Percentiles rank a stretch among this genome's conserved stretches.
Evolutionary conservation across 2,329 filamentous ascomycete species (phyloP).

Genomic region (Venturia oleaginea): DNA sequence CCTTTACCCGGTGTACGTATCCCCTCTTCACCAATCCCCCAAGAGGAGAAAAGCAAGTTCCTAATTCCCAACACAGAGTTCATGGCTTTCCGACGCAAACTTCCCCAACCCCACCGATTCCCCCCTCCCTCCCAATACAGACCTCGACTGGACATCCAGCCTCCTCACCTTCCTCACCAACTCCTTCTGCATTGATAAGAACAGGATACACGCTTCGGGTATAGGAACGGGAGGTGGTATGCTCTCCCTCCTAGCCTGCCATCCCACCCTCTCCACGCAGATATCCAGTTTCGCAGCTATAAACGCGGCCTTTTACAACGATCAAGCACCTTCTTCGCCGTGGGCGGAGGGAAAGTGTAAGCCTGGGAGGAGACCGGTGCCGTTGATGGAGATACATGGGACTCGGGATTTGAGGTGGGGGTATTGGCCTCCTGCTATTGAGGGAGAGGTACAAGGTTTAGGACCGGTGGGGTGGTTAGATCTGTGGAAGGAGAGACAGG

Average conservation of each 20-base stretch:
- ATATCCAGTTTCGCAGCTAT: constrained; percentile 6
- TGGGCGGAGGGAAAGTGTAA: not conserved
- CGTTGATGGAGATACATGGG: constrained; percentile 10
- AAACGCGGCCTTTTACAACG: not conserved
- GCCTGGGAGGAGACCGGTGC: not conserved
- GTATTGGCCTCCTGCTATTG: not conserved
- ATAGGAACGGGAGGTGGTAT: constrained; percentile 12
- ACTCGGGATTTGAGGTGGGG: not conserved
- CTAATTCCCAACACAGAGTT: not conserved
- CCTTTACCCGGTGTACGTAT: not conserved
- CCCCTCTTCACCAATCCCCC: not conserved
- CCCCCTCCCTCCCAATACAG: not conserved
- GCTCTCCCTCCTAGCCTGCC: constrained; percentile 10
- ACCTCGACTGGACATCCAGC: not conserved
- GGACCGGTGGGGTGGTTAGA: constrained; percentile 1
- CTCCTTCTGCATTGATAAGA: constrained; percentile 11
- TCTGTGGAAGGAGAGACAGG: not conserved
- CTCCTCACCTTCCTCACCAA: constrained; percentile 1
- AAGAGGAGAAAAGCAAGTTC: not conserved
- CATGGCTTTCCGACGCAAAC: constrained; percentile 1
- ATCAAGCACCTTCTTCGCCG: not conserved
- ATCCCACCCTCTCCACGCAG: not conserved
- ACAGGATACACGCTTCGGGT: constrained; percentile 9
- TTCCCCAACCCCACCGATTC: not conserved
- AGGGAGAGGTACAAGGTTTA: not conserved